Evolutionary conservation across 2,329 filamentous ascomycete species (phyloP).

Genomic region (Thielaviopsis musarum): DNA sequence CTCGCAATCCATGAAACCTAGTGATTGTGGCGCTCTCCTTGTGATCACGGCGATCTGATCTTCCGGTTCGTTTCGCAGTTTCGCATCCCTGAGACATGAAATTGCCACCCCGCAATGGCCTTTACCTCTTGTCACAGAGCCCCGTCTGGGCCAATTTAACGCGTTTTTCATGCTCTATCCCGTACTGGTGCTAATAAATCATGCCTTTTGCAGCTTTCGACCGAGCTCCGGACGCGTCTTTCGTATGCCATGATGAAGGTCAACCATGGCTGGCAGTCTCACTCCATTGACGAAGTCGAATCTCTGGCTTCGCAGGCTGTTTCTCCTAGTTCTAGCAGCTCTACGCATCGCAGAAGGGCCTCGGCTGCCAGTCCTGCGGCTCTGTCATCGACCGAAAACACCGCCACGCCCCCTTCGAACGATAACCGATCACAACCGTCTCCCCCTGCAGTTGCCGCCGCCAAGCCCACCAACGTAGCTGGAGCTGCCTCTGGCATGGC

Average conservation of each 20-base stretch:
- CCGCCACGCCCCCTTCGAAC: conserved; percentile 1
- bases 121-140: background rate
- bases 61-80: background rate
- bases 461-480: background rate
- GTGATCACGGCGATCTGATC: background rate
- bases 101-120: background rate
- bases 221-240: conserved; percentile 65
- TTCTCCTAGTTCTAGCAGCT: conserved; percentile 43
- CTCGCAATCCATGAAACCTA: background rate
- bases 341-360: conserved; percentile 34
- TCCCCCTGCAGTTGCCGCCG: background rate
- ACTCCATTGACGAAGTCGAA: conserved; percentile 63
- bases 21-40: too few relatives aligned
- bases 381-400: conserved; percentile 10
- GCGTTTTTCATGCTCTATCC: background rate
- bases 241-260: conserved; percentile 92
- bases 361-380: conserved; percentile 34
- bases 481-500: conserved; percentile 6
- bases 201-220: conserved; percentile 41
- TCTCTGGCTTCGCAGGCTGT: conserved; percentile 51
- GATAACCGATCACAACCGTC: conserved; percentile 9
- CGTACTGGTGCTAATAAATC: background rate
- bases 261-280: conserved; percentile 72
- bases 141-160: background rate
- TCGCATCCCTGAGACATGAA: background rate